Evolutionary conservation across 2,329 filamentous ascomycete genomes (phyloP), one percentile per base, ranked within the genome.

Genomic region (Cercospora zeae-maydis): DNA sequence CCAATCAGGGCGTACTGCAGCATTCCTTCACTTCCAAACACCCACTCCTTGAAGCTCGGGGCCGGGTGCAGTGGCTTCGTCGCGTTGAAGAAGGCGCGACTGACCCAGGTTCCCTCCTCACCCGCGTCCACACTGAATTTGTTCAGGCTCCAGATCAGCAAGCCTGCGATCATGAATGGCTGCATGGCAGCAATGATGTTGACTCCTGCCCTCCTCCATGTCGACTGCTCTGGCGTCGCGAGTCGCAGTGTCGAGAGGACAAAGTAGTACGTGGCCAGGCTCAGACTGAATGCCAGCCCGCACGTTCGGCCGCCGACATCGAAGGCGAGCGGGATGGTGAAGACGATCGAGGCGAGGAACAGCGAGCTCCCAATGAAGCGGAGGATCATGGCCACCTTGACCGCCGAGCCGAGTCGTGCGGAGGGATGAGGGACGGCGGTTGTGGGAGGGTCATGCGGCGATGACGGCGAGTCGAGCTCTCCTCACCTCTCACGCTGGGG

Each of bases 271-370:
- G 85, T 83, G 70, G 93, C 93, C 59, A 98, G 86, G 53, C 90
- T 87, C 59, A 98, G 85, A 75, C 92, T 97, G 81, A 96, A 98
- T 66, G 92, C 93, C 74, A 99, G 84, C 63, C 95, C 95, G 74
- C 92, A 96, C 72, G 95, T 93, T 73, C 92, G 88, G 66, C 95
- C 95, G 75, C 95, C 95, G 73, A 98, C 93, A 85, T 99, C 95
- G 81, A 98, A 98, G 73, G 93, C 91, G 75, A 99, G 88, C 66
- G 95, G 95, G 75, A 99, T 95, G 66, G 92, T 96, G 75, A 98
- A 90, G 75, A 98, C 88, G 77, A 97, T 92, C 79, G 90, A 90
- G 78, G 93, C 84, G 72, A 98, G 87, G 80, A 97, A 98, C 80
- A 78, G 77, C 73, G 73, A 76, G 75, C 71, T 78, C 78, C 78